Conservation (phyloP, 768 basidiomycete species). For the Trametes elegans region DNA sequence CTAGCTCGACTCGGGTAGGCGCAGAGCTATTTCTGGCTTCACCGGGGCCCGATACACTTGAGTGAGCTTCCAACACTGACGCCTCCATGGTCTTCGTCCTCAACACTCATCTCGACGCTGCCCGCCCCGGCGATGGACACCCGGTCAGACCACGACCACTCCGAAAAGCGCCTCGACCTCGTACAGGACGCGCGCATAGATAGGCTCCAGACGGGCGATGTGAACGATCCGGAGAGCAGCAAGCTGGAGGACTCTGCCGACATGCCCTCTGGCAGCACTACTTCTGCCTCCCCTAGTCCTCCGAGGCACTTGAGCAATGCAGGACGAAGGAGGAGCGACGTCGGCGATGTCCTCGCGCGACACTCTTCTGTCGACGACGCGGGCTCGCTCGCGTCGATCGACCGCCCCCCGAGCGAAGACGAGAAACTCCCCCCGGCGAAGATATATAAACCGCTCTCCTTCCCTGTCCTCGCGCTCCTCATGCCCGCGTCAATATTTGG, state of each 20-base stretch:
- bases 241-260: not conserved
- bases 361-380: slow-evolving; percentile 34
- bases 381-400: slow-evolving; percentile 41
- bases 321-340: slow-evolving; percentile 19
- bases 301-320: not conserved
- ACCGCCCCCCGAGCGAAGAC: slow-evolving; percentile 37
- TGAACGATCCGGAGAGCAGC: not conserved
- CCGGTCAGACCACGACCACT: not conserved
- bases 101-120: slow-evolving; percentile 1
- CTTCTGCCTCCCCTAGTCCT: not conserved
- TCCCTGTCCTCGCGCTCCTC: slow-evolving; percentile 66
- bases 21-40: not conserved
- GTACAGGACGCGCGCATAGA: not conserved
- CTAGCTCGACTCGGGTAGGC: not conserved
- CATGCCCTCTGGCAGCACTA: not conserved
- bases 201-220: not conserved
- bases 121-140: slow-evolving; percentile 5
- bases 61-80: not conserved
- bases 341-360: slow-evolving; percentile 36
- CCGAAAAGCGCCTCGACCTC: slow-evolving; percentile 5
- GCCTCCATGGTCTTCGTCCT: not conserved
- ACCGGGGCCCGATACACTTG: not conserved
- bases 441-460: slow-evolving; percentile 52
- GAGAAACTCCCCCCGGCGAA: slow-evolving; percentile 35
- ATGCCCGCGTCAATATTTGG: slow-evolving; percentile 85